Percentiles rank a stretch among this genome's conserved stretches.
These are phyloP conservation scores for Musa acuminata DNA, from an alignment of 176 grass and related monocot species.

Conservation along the genomic window DNA sequence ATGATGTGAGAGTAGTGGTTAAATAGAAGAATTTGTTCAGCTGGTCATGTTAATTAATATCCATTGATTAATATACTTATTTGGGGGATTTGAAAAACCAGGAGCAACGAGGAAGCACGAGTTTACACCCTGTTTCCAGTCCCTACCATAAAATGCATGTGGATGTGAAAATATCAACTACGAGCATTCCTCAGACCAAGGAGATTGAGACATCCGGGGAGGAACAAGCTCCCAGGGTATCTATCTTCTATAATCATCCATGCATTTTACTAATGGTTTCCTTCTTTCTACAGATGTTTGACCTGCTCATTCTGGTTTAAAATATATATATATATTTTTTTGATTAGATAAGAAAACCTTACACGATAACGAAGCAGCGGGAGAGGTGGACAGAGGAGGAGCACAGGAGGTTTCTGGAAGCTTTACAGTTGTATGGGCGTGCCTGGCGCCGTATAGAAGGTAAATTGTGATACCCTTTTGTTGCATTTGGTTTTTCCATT, in stretches of 20 bases:
- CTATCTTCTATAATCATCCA: neutral
- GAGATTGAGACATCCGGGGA: slow-evolving; percentile 26
- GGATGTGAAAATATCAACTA: neutral
- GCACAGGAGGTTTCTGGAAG: slow-evolving; percentile 71
- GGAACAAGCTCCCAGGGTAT: slow-evolving; percentile 46
- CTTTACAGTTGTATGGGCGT: slow-evolving; percentile 66
- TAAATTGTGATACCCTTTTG: neutral
- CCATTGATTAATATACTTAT: neutral
- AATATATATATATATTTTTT: slow-evolving; percentile 1
- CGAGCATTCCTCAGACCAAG: neutral
- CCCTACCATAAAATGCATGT: neutral
- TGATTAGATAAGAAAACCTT: slow-evolving; percentile 68
- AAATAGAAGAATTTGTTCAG: neutral
- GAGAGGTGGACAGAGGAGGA: slow-evolving; percentile 94
- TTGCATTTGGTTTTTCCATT: neutral
- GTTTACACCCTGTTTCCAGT: neutral
- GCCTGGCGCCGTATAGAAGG: slow-evolving; percentile 87
- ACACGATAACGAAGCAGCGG: slow-evolving; percentile 86
- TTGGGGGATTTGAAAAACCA: neutral
- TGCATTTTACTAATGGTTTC: neutral
- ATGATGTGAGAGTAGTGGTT: neutral
- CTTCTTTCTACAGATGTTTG: neutral
- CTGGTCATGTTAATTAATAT: neutral
- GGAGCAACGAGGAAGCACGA: neutral
- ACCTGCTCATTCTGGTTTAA: neutral